These are phyloP conservation scores for Citrus inodora DNA, from an alignment of 345 rosid species.

Conservation along the genomic window DNA sequence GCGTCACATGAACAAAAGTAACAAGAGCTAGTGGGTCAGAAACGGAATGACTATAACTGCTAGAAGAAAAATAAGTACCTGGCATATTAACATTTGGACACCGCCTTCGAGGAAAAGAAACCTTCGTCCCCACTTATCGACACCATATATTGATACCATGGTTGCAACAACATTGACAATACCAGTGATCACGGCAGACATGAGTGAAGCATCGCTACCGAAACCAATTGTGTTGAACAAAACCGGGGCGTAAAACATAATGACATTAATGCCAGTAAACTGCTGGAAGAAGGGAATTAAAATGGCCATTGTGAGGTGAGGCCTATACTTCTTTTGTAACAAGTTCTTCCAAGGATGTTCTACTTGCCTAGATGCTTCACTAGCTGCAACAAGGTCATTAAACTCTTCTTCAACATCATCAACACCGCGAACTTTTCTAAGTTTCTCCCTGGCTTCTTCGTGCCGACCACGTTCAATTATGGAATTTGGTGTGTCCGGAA, in stretches of 20 bases:
- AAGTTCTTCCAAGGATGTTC: constrained; percentile 83
- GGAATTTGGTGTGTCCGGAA: constrained; percentile 94
- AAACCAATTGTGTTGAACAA: constrained; percentile 80
- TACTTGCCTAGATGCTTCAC: constrained; percentile 64
- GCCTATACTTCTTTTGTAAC: constrained; percentile 76
- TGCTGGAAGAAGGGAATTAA: constrained; percentile 85
- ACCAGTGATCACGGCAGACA: constrained; percentile 85
- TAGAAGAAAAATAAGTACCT: constrained; percentile 34
- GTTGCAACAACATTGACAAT: constrained; percentile 65
- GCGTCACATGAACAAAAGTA: neutral
- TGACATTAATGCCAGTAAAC: constrained; percentile 78
- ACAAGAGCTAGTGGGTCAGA: neutral
- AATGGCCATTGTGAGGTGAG: constrained; percentile 73
- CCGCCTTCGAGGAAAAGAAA: constrained; percentile 84
- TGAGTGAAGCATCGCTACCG: constrained; percentile 56
- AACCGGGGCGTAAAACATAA: constrained; percentile 93
- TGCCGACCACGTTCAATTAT: constrained; percentile 83
- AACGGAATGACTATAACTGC: neutral
- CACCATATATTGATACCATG: constrained; percentile 66
- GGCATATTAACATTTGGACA: constrained; percentile 76
- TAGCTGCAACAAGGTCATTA: constrained; percentile 65
- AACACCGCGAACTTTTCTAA: constrained; percentile 67
- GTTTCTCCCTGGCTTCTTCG: constrained; percentile 55
- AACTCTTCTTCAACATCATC: constrained; percentile 77
- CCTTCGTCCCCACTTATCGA: constrained; percentile 88